A percentile compares a stretch with the other conserved stretches of the same genome.
Evolutionary conservation across 176 grass and related monocot species (phyloP).

Genomic region (Musa schizocarpa): DNA sequence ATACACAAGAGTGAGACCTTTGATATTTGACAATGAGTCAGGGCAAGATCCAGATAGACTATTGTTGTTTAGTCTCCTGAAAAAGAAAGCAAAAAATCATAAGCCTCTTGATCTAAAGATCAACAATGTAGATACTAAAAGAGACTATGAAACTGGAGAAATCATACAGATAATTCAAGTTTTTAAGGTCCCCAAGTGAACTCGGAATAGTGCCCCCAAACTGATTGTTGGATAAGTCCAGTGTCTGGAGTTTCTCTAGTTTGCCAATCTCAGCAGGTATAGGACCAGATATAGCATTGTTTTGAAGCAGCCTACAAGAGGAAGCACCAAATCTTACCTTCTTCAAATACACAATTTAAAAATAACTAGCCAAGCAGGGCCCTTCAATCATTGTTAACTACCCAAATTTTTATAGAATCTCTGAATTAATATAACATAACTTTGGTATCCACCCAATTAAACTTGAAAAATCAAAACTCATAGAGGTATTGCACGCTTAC

Average conservation of each 20-base stretch:
- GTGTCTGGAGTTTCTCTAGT: slow-evolving; percentile 34
- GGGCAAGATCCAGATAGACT: slow-evolving; percentile 60
- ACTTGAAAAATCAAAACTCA: background rate
- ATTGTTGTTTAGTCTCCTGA: slow-evolving; percentile 75
- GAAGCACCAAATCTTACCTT: background rate
- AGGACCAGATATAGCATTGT: slow-evolving; percentile 53
- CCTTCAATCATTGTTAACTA: no score
- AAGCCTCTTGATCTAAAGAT: background rate
- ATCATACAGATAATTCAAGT: slow-evolving; percentile 56
- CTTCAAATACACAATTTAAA: background rate
- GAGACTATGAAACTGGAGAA: background rate
- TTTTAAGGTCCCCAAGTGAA: slow-evolving; percentile 25
- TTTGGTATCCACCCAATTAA: background rate
- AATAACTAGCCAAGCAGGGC: no score
- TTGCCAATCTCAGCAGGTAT: slow-evolving; percentile 49
- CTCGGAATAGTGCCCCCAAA: slow-evolving; percentile 52
- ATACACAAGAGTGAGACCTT: slow-evolving; percentile 40
- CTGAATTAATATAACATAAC: background rate
- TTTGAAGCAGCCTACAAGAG: slow-evolving; percentile 41
- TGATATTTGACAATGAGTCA: slow-evolving; percentile 40
- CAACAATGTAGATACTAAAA: background rate
- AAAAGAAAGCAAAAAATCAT: background rate
- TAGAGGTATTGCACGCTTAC: slow-evolving; percentile 27
- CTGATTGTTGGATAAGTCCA: slow-evolving; percentile 65
- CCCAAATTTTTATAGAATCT: background rate